A percentile compares a stretch with the other conserved stretches of the same genome.
These are phyloP conservation scores for Magnolia kwangsiensis DNA, from an alignment of 164 flowering plant species.

Conservation along the genomic window DNA sequence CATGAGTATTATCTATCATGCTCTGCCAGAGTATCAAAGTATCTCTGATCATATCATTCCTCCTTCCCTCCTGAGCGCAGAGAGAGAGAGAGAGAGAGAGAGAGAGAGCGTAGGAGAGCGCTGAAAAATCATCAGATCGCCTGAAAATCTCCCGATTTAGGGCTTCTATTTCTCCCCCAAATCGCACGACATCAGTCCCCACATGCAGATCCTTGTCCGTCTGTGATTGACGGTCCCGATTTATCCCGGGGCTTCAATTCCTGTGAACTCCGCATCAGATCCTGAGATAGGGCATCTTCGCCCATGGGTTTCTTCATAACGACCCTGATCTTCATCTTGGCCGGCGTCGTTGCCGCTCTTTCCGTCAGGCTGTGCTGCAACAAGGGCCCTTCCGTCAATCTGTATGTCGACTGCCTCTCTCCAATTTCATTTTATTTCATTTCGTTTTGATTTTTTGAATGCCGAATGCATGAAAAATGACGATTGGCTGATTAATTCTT, in stretches of 20 bases:
- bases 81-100: too few relatives aligned
- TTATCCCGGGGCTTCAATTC: neutral
- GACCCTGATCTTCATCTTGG: slow-evolving; percentile 49
- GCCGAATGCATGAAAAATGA: slow-evolving; percentile 24
- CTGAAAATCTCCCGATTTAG: neutral
- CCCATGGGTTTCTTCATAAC: slow-evolving; percentile 68
- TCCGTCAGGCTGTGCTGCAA: slow-evolving; percentile 61
- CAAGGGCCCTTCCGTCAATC: slow-evolving; percentile 64
- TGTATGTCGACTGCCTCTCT: slow-evolving; percentile 33
- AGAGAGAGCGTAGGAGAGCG: too few relatives aligned
- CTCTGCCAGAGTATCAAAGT: too few relatives aligned
- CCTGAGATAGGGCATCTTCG: neutral
- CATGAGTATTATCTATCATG: too few relatives aligned
- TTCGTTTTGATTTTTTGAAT: slow-evolving; percentile 1
- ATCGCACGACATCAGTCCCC: neutral
- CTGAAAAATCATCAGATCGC: too few relatives aligned
- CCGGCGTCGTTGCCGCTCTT: slow-evolving; percentile 54
- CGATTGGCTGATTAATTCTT: neutral
- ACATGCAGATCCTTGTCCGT: neutral
- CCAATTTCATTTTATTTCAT: neutral
- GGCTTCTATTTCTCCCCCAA: neutral
- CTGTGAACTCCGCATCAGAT: neutral
- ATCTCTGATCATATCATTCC: too few relatives aligned
- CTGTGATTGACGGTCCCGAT: neutral
- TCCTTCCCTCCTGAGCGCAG: too few relatives aligned